Evolutionary conservation across 1,139 yeast species (phyloP), one percentile per base, ranked within the genome.

Genomic region (Yamadazyma triangularis): DNA sequence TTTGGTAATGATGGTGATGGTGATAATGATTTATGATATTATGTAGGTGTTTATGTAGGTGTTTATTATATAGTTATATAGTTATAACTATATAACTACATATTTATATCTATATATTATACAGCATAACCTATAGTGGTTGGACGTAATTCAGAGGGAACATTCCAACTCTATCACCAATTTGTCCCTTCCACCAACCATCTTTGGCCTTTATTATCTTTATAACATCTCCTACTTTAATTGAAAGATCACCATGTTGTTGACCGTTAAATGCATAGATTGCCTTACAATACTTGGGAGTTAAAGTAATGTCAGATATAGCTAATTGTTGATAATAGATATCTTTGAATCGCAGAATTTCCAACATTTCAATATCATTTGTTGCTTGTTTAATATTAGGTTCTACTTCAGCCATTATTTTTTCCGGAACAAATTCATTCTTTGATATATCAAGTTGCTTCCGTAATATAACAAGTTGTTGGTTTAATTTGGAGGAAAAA

Each of bases 111-210:
- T n/a, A n/a, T n/a, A n/a, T n/a, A n/a, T n/a, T n/a, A n/a, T n/a
- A n/a, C n/a, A n/a, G n/a, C n/a, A n/a, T n/a, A n/a, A n/a, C n/a
- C n/a, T n/a, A n/a, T n/a, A n/a, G n/a, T n/a, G n/a, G n/a, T 29
- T 48, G 40, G 13, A 75, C 78, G 45, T 77, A 77, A 47, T 73
- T 78, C 4, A 60, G 47, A 2, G 87, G 86, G 43, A 79, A 76
- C 13, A 60, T 40, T 0, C 86, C 87, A 15, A 51, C 39, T 15
- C 51, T 41, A 0, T 75, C 80, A 28, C 64, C 57, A 5, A 66
- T 42, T 42, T 66, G 65, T 2, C 85, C 86, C 37, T 64, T 65
- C 83, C 84, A 79, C 86, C 86, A 79, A 19, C 58, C 54, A 4
- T 68, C 70, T 1, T 61, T 56, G 14, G 50, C 54, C 30, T 66